Evolutionary conservation across 2,329 filamentous ascomycete genomes (phyloP), one percentile per base, ranked within the genome.

Genomic region (Periconia digitata): DNA sequence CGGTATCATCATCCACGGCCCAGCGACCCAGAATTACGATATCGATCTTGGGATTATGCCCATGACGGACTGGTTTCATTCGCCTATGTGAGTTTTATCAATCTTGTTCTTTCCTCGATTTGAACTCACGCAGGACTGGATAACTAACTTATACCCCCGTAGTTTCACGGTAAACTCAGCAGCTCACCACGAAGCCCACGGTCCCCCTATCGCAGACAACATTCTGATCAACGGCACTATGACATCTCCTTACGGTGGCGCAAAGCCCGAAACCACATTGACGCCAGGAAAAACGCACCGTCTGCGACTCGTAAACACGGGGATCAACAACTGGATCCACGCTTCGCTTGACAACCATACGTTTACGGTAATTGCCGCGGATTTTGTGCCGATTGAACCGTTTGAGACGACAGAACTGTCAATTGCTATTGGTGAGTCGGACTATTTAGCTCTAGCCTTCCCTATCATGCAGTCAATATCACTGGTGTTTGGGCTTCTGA

Each of bases 171-270:
- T 61, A 53, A 63, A 59, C 39, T 64, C 51, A 50, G 55, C 57
- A 17, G 62, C 67, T 24, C 59, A 73, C 10, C 74, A 75, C 47
- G n/a, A n/a, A n/a, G 67, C 70, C 35, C 60, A 47, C 8, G 62
- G 62, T 4, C 70, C 72, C n/a, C 73, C 74, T 6, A 67, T 63
- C 22, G 67, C 66, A 29, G 82, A 85, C n/a, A 74, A 74, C 23
- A 48, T 69, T 2, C 60, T 69, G 73, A 72, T 80, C 20, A 80
- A 80, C 56, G 85, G 85, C 36, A 83, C 82, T 47, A 84, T 80
- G 72, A 69, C 58, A 34, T 67, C 62, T 24, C 17, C 47, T 17
- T 56, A 40, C 23, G 68, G 66, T 17, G 66, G 67, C n/a, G 49
- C 61, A 18, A 68, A 70, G 22, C 59, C 62, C n/a, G 62, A 62